A percentile compares a stretch with the other conserved stretches of the same genome.
Conservation (phyloP, 306 rosid species). For the Comarum palustre region DNA sequence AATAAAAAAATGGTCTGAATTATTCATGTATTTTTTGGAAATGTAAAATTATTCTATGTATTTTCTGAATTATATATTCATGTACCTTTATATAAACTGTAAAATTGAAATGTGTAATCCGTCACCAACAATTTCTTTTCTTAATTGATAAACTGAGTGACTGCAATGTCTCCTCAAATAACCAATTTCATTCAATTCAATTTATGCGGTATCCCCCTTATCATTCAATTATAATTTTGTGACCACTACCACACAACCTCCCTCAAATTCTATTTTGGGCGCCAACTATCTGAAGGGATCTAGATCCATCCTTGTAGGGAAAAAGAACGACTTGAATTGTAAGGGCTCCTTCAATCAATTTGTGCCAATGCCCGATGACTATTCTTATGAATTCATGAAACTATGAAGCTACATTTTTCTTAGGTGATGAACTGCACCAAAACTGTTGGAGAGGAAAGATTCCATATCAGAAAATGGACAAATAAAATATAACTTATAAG, state of each 20-base stretch:
- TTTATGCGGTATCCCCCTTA: neutral
- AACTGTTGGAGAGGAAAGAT: too few relatives aligned
- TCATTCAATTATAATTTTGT: neutral
- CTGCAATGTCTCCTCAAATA: neutral
- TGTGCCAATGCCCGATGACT: neutral
- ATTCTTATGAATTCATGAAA: neutral
- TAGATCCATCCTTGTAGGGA: neutral
- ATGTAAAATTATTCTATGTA: too few relatives aligned
- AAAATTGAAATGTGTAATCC: too few relatives aligned
- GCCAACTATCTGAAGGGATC: neutral
- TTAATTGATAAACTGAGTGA: neutral
- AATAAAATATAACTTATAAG: too few relatives aligned
- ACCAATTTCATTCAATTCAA: neutral
- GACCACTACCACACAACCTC: neutral
- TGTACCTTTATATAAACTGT: too few relatives aligned
- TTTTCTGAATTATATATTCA: too few relatives aligned
- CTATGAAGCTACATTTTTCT: neutral
- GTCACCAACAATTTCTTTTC: too few relatives aligned
- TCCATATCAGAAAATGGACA: too few relatives aligned
- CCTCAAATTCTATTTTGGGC: neutral
- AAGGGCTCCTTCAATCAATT: conserved; percentile 2
- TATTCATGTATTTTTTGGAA: too few relatives aligned
- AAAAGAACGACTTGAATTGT: neutral
- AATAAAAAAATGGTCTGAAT: too few relatives aligned
- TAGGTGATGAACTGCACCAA: neutral